Conservation (phyloP, 257 asterid species). For the Nicotiana knightiana region DNA sequence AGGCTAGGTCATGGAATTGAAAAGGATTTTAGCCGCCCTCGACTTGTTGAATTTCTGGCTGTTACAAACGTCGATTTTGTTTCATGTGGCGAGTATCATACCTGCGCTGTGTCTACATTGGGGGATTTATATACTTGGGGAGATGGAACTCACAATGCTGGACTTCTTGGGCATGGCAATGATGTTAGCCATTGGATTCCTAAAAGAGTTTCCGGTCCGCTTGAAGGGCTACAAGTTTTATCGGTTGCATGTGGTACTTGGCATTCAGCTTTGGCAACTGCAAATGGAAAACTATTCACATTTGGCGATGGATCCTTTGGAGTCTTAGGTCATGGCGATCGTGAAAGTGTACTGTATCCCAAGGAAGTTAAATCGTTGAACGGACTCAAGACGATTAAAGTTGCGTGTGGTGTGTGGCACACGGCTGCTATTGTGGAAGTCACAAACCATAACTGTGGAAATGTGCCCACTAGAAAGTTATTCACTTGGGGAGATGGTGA, state of each 20-base stretch:
- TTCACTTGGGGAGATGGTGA: slow-evolving; percentile 99
- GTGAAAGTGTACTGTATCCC: slow-evolving; percentile 49
- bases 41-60: slow-evolving; percentile 61
- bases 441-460: slow-evolving; percentile 41
- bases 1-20: slow-evolving; percentile 88
- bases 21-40: slow-evolving; percentile 64
- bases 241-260: slow-evolving; percentile 84
- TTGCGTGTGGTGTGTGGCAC: slow-evolving; percentile 92
- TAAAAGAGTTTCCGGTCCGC: slow-evolving; percentile 57
- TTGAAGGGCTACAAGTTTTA: slow-evolving; percentile 84
- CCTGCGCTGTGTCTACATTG: slow-evolving; percentile 68
- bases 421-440: slow-evolving; percentile 89
- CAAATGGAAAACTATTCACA: slow-evolving; percentile 66
- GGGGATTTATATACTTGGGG: slow-evolving; percentile 97
- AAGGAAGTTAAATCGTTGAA: slow-evolving; percentile 60
- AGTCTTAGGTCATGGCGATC: slow-evolving; percentile 82
- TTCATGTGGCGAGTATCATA: slow-evolving; percentile 87
- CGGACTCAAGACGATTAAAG: slow-evolving; percentile 60
- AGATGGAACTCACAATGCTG: slow-evolving; percentile 78
- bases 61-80: slow-evolving; percentile 66
- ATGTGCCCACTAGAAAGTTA: slow-evolving; percentile 53
- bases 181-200: slow-evolving; percentile 96
- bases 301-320: slow-evolving; percentile 93
- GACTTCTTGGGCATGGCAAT: slow-evolving; percentile 87
- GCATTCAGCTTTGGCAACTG: slow-evolving; percentile 85